These are phyloP conservation scores for Trametes pubescens DNA, from an alignment of 1,284 basidiomycete species.

Conservation along the genomic window DNA sequence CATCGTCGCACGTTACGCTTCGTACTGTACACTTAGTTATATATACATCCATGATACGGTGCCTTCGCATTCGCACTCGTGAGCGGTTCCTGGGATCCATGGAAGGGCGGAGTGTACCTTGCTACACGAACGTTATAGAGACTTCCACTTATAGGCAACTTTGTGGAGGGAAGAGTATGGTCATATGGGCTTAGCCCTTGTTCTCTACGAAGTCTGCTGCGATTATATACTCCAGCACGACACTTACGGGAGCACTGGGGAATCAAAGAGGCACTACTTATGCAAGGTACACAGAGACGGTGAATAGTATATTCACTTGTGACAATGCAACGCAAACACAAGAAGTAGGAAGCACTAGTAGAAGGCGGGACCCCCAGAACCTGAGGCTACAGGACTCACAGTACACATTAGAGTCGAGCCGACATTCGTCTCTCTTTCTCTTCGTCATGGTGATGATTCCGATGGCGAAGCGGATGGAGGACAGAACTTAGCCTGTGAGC, in stretches of 20 bases:
- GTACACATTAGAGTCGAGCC: neutral
- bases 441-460: neutral
- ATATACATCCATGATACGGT: constrained; percentile 24
- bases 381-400: neutral
- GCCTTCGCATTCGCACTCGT: neutral
- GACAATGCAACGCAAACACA: neutral
- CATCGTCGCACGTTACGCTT: constrained; percentile 30
- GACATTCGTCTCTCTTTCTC: neutral
- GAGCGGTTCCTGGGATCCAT: neutral
- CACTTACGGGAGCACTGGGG: no score
- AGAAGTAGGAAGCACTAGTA: neutral
- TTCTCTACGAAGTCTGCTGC: no score
- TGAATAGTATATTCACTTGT: neutral
- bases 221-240: no score
- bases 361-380: neutral
- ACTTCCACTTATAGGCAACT: no score
- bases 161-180: no score
- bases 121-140: no score
- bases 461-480: constrained; percentile 24
- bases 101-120: no score
- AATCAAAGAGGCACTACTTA: no score
- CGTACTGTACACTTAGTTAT: constrained; percentile 34
- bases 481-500: constrained; percentile 23
- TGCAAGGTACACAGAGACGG: neutral
- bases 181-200: no score